Conservation (phyloP, 164 flowering plant genomes). For the Umbilicus rupestris region DNA sequence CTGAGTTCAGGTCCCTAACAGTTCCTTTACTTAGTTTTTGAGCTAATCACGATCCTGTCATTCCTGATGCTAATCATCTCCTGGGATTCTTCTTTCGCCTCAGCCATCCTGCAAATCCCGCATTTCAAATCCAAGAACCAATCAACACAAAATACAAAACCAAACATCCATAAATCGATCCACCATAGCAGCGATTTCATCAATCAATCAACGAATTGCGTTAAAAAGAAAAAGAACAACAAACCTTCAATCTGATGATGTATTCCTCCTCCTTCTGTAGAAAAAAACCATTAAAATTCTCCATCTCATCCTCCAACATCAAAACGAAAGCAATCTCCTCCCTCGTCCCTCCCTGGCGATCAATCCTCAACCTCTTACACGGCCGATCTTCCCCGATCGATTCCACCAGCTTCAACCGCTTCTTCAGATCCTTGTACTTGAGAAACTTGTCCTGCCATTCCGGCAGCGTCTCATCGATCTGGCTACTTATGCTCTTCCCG, state of each 20-base stretch:
- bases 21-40: too few species aligned
- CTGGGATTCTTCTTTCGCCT: slow-evolving; percentile 43
- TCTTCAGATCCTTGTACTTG: slow-evolving; percentile 84
- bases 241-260: slow-evolving; percentile 70
- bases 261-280: slow-evolving; percentile 86
- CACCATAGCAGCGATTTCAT: neutral
- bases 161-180: too few species aligned
- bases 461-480: slow-evolving; percentile 83
- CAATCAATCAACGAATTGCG: neutral
- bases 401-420: slow-evolving; percentile 48
- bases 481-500: slow-evolving; percentile 76
- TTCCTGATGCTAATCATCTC: slow-evolving; percentile 54
- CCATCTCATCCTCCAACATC: slow-evolving; percentile 71
- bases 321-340: slow-evolving; percentile 62
- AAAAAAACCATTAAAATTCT: slow-evolving; percentile 78
- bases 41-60: too few species aligned
- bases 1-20: too few species aligned
- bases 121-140: slow-evolving; percentile 6
- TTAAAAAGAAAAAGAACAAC: neutral
- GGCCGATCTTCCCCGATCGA: slow-evolving; percentile 28
- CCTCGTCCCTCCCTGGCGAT: slow-evolving; percentile 20
- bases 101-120: slow-evolving; percentile 75
- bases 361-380: slow-evolving; percentile 26
- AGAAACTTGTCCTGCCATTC: slow-evolving; percentile 93
- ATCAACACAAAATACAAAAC: neutral